Evolutionary conservation across 2,329 filamentous ascomycete genomes (phyloP).

Genomic region (Hymenotorrendiella dingleyae): DNA sequence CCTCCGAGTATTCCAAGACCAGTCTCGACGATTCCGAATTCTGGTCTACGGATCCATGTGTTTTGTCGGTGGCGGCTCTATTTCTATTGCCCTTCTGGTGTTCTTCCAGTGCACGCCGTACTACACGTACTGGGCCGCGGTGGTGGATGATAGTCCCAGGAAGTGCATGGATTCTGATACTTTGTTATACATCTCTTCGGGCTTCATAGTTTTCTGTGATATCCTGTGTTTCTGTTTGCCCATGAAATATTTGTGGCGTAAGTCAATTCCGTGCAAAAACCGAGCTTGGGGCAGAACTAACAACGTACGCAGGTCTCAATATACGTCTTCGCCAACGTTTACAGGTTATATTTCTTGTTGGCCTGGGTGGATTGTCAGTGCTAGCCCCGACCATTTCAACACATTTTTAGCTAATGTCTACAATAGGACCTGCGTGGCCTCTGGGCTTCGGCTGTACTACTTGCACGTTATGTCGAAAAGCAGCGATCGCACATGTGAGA

Average conservation of each 20-base stretch:
- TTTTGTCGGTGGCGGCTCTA: neutral
- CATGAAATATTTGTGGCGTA: conserved; percentile 6
- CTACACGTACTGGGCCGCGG: neutral
- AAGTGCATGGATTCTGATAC: neutral
- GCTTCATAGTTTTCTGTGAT: conserved; percentile 1
- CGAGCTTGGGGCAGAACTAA: neutral
- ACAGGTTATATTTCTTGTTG: conserved; percentile 4
- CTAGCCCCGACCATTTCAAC: neutral
- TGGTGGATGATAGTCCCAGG: too few relatives aligned
- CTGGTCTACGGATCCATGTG: conserved; percentile 1
- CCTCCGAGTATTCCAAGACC: conserved; percentile 6
- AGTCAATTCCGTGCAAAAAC: neutral
- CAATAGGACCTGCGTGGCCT: conserved; percentile 3
- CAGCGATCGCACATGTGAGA: conserved; percentile 2
- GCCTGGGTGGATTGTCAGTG: conserved; percentile 2
- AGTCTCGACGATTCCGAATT: conserved; percentile 2
- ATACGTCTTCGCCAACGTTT: conserved; percentile 1
- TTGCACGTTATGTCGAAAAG: neutral
- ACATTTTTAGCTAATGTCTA: too few relatives aligned
- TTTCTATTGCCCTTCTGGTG: neutral
- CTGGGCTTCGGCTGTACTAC: neutral
- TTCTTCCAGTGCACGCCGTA: conserved; percentile 4
- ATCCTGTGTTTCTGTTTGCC: conserved; percentile 1
- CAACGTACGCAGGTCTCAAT: neutral
- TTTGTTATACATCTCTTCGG: neutral